Conservation (phyloP, 108 stramenopile species). For the Tribonema minus region DNA sequence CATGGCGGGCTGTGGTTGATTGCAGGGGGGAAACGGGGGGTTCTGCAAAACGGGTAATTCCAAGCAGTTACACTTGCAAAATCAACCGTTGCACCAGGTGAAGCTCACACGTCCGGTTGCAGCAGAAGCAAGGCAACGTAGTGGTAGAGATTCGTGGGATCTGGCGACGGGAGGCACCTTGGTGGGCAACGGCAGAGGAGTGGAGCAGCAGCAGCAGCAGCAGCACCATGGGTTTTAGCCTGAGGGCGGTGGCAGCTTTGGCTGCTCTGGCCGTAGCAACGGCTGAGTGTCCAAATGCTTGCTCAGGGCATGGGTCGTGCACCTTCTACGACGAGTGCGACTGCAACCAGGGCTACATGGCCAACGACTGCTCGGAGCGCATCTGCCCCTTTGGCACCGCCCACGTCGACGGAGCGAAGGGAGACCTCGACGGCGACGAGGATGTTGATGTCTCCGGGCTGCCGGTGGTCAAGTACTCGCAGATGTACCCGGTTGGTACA, state of each 20-base stretch:
- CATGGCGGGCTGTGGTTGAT: no score
- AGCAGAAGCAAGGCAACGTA: no score
- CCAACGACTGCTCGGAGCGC: conserved; percentile 59
- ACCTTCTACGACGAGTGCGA: conserved; percentile 63
- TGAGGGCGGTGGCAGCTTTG: conserved; percentile 23
- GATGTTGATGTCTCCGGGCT: conserved; percentile 18
- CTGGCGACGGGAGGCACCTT: no score
- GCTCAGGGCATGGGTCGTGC: conserved; percentile 60
- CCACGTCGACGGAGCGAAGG: conserved; percentile 57
- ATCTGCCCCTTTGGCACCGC: conserved; percentile 54
- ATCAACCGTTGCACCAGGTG: no score
- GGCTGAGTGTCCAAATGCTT: conserved; percentile 63
- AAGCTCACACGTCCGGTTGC: no score
- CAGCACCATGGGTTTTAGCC: no score
- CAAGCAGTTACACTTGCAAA: no score
- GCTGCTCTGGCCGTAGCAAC: background rate
- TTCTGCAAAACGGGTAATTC: no score
- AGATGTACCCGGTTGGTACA: conserved; percentile 67
- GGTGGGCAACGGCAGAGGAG: no score
- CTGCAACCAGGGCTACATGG: conserved; percentile 69
- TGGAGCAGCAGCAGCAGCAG: no score
- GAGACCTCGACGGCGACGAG: conserved; percentile 43
- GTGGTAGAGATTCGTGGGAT: no score
- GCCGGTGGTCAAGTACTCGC: conserved; percentile 53
- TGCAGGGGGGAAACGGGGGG: no score